These are phyloP conservation scores for Aureobasidium lini DNA, from an alignment of 2,329 filamentous ascomycete species.

Conservation along the genomic window DNA sequence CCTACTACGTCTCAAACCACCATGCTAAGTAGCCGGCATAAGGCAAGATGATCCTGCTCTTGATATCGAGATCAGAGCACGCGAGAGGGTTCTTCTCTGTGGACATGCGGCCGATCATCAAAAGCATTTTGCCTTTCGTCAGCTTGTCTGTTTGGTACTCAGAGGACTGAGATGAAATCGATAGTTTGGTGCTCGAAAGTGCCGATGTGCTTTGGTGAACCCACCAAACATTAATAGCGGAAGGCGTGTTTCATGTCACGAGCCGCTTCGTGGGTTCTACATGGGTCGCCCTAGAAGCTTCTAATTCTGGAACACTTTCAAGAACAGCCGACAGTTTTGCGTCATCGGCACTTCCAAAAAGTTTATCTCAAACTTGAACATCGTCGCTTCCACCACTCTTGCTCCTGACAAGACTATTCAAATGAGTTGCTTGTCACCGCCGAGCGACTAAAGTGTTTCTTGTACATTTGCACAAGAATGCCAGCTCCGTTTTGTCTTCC, in stretches of 20 bases:
- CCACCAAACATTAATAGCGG: neutral
- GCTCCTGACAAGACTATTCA: neutral
- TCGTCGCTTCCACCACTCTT: neutral
- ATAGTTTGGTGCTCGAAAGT: too few relatives aligned
- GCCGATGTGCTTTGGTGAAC: too few relatives aligned
- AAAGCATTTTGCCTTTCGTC: too few relatives aligned
- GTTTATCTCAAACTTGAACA: neutral
- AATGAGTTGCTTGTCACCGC: neutral
- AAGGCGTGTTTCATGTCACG: neutral
- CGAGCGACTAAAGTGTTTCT: too few relatives aligned
- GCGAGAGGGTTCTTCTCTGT: too few relatives aligned
- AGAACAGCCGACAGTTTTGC: neutral
- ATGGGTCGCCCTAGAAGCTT: neutral
- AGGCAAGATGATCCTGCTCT: too few relatives aligned
- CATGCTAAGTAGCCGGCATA: too few relatives aligned
- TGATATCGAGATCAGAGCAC: too few relatives aligned
- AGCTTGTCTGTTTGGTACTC: too few relatives aligned
- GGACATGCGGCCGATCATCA: too few relatives aligned
- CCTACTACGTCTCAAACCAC: too few relatives aligned
- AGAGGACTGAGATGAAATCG: too few relatives aligned
- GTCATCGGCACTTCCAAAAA: neutral
- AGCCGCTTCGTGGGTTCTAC: neutral
- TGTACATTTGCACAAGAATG: neutral
- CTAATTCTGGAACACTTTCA: neutral
- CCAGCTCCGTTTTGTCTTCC: neutral